These are phyloP conservation scores for Beauveria scarabaeidicola DNA, from an alignment of 2,329 filamentous ascomycete genomes.

Conservation along the genomic window DNA sequence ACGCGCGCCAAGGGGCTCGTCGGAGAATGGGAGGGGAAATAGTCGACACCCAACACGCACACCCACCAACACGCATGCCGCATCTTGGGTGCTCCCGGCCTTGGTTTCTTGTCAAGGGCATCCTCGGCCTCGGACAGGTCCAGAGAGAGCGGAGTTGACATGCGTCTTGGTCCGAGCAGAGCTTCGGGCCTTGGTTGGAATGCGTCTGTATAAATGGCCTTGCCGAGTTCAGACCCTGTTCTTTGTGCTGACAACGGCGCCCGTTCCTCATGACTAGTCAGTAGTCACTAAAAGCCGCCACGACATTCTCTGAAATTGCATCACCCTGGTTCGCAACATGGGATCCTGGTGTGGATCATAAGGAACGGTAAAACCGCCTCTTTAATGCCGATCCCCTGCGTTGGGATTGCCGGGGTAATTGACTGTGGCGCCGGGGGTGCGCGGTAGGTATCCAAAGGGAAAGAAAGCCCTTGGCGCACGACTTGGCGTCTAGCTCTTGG, in stretches of 20 bases:
- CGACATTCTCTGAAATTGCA: slow-evolving; percentile 31
- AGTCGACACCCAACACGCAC: slow-evolving; percentile 30
- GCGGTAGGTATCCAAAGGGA: slow-evolving; percentile 43
- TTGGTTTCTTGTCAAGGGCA: slow-evolving; percentile 47
- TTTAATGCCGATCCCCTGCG: slow-evolving; percentile 37
- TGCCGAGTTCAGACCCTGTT: slow-evolving; percentile 40
- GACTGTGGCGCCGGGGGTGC: slow-evolving; percentile 29
- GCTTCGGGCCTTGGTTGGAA: slow-evolving; percentile 37
- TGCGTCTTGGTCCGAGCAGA: slow-evolving; percentile 42
- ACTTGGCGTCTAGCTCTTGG: slow-evolving; percentile 35
- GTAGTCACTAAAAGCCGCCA: too few species aligned
- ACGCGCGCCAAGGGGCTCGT: slow-evolving; percentile 15
- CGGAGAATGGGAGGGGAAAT: slow-evolving; percentile 24
- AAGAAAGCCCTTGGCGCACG: slow-evolving; percentile 13
- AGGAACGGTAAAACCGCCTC: slow-evolving; percentile 40
- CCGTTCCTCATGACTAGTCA: slow-evolving; percentile 39
- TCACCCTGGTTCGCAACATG: slow-evolving; percentile 25
- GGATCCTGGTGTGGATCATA: slow-evolving; percentile 48
- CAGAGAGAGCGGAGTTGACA: slow-evolving; percentile 45
- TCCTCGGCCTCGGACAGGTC: slow-evolving; percentile 44
- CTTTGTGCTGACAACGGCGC: slow-evolving; percentile 42
- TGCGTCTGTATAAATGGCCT: slow-evolving; percentile 33
- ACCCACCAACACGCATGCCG: slow-evolving; percentile 16
- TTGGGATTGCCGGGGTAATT: slow-evolving; percentile 33
- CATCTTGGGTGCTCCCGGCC: slow-evolving; percentile 42